Percentiles rank a stretch among this genome's conserved stretches.
Conservation (phyloP, 1,284 basidiomycete species). For the Ganoderma sinense region DNA sequence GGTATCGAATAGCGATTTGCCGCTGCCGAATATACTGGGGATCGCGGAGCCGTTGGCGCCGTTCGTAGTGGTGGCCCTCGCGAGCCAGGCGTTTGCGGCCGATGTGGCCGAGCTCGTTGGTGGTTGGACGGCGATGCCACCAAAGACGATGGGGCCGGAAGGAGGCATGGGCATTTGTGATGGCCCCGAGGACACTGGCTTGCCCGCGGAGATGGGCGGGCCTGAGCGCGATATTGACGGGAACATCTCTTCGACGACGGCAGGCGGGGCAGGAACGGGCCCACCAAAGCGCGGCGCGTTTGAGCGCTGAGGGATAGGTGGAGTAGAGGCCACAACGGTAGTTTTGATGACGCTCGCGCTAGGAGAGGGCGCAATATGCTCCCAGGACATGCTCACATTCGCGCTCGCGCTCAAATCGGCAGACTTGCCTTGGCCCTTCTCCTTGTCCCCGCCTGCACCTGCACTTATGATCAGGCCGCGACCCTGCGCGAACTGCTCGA, state of each 20-base stretch:
- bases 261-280: conserved; percentile 20
- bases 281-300: conserved; percentile 43
- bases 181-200: not conserved
- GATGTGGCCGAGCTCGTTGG: not conserved
- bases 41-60: conserved; percentile 22
- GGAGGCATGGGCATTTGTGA: conserved; percentile 27
- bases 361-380: conserved; percentile 44
- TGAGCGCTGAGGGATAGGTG: conserved; percentile 36
- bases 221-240: conserved; percentile 23
- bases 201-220: conserved; percentile 1
- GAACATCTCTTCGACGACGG: conserved; percentile 27
- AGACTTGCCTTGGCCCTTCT: conserved; percentile 9
- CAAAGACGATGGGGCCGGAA: conserved; percentile 21
- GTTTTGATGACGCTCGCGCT: conserved; percentile 3
- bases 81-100: conserved; percentile 8
- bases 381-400: conserved; percentile 60
- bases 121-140: conserved; percentile 9
- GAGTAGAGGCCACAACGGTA: conserved; percentile 16
- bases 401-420: conserved; percentile 42
- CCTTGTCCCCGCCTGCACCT: conserved; percentile 12
- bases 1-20: conserved; percentile 53
- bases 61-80: conserved; percentile 13
- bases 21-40: conserved; percentile 13
- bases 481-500: conserved; percentile 44
- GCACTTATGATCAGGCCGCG: conserved; percentile 13